Conservation (phyloP, 1,139 yeast species). For the Debaryomyces fabryi region DNA sequence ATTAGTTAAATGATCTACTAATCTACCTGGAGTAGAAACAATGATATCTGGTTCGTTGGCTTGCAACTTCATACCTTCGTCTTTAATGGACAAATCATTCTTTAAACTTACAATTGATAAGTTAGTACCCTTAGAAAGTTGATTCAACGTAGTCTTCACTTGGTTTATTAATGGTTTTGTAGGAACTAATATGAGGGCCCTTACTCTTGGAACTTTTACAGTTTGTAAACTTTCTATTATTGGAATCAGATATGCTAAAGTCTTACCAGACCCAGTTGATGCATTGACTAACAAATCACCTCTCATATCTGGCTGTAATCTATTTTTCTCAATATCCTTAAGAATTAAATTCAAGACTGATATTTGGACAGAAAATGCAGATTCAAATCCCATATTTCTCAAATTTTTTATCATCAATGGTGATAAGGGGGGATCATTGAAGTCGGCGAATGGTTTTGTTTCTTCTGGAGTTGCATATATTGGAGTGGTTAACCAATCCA, state of each 20-base stretch:
- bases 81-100: conserved; percentile 61
- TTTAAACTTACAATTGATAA: conserved; percentile 61
- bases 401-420: conserved; percentile 51
- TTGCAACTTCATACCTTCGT: conserved; percentile 58
- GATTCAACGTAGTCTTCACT: conserved; percentile 66
- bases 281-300: conserved; percentile 91
- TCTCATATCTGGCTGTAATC: conserved; percentile 57
- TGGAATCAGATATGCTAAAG: conserved; percentile 87
- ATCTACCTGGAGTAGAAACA: conserved; percentile 88
- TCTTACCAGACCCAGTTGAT: conserved; percentile 96
- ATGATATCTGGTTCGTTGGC: conserved; percentile 70
- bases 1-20: conserved; percentile 77
- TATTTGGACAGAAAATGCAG: conserved; percentile 81
- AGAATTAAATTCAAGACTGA: conserved; percentile 63
- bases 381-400: conserved; percentile 40
- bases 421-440: conserved; percentile 31
- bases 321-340: conserved; percentile 47
- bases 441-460: conserved; percentile 44
- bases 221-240: conserved; percentile 66
- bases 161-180: conserved; percentile 87
- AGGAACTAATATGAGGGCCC: conserved; percentile 85
- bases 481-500: conserved; percentile 74
- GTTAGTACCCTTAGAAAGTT: conserved; percentile 67
- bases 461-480: conserved; percentile 50
- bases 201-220: conserved; percentile 69